Evolutionary conservation across 1,284 basidiomycete genomes (phyloP), one percentile per base, ranked within the genome.

Genomic region (Kalmanozyma brasiliensis): DNA sequence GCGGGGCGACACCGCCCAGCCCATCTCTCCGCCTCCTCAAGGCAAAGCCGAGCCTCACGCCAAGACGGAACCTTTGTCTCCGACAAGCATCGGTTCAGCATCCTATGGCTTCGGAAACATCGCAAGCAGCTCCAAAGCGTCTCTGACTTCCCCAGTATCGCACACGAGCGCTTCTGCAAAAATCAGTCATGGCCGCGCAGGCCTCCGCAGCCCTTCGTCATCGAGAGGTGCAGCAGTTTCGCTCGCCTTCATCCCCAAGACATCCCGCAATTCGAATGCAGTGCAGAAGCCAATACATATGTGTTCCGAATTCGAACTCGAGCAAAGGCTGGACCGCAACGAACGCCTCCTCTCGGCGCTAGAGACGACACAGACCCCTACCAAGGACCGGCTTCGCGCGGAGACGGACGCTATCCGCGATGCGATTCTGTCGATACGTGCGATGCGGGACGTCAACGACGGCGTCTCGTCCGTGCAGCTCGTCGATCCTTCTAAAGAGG

Each of bases 281-380:
- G 47, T 70, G 16, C 61, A 64, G 32, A 70, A 70, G 33, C 61
- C 67, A 2, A 61, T 70, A 29, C 58, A 61, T 16, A 53, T 49
- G 14, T 70, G 67, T 33, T 66, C 56, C 22, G 67, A 70, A 23
- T 70, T 70, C 19, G 67, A 70, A 45, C 67, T 70, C 43, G 67
- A 65, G 43, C 62, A 70, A 47, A 60, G 63, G 26, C 55, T 70
- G n/a, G 67, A 70, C 41, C 62, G 67, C 34, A 61, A 65, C 35
- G 45, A 70, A 24, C 62, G 67, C 47, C 65, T 70, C 22, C 67
- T 70, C 16, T 49, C 67, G 23, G 49, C 67, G 0, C 37, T 65
- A 6, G 49, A 62, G 26, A 32, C 47, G 11, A 52, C 49, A 1
- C 62, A 43, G 23, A 41, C 44, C 11, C 57, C 52, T 8, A 65